Conservation (phyloP, 73 alveolate genomes). For the Tetrahymena thermophila region DNA sequence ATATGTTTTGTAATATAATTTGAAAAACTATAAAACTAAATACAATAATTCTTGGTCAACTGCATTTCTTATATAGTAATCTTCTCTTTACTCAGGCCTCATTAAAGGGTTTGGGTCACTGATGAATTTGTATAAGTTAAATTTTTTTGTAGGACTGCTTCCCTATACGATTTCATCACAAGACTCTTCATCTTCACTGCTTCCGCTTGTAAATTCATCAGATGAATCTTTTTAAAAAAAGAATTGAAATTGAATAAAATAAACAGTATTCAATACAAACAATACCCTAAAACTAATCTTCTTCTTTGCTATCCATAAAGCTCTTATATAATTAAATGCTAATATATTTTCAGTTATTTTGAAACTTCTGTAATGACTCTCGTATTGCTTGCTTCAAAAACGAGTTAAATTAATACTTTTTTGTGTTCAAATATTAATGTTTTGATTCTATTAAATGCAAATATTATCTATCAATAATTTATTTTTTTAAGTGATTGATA, state of each 20-base stretch:
- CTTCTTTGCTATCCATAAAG: not conserved
- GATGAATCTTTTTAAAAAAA: not conserved
- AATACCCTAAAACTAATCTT: not conserved
- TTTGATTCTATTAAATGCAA: not conserved
- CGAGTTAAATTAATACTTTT: not conserved
- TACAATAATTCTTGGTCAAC: not conserved
- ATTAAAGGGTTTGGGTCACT: not conserved
- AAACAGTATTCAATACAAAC: not conserved
- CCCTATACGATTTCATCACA: not conserved
- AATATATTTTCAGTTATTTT: too few relatives aligned
- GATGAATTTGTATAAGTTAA: not conserved
- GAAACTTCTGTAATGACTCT: not conserved
- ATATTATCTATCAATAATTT: not conserved
- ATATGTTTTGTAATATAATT: not conserved
- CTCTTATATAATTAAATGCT: too few relatives aligned
- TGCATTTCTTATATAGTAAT: not conserved
- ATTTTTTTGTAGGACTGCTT: not conserved
- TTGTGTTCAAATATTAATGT: not conserved
- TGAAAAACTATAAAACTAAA: not conserved
- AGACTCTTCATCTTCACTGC: not conserved
- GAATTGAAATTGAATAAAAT: not conserved
- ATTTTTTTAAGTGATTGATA: not conserved
- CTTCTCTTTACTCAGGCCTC: not conserved
- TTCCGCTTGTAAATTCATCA: not conserved
- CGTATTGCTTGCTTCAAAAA: not conserved